Evolutionary conservation across 1,284 basidiomycete genomes (phyloP), one percentile per base, ranked within the genome.

Genomic region (Fistulina hepatica): DNA sequence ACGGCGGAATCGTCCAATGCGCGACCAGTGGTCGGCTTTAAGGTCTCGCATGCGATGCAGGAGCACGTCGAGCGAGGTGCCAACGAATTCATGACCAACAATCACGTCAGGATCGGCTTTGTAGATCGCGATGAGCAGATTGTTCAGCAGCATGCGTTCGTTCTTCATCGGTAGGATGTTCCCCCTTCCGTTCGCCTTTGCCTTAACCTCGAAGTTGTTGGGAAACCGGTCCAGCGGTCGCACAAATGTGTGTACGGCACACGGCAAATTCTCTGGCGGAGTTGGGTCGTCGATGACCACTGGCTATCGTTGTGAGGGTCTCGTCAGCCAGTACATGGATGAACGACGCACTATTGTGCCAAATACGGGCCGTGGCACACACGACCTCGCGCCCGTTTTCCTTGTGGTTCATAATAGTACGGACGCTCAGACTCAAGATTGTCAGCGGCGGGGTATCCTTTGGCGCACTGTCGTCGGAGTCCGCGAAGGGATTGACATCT

Each of bases 371-470:
- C 1, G 85, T 85, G 1, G 76, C 74, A 48, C 88, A 91, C 4
- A 98, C 84, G 31, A 99, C 67, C 61, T 99, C 95, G 19, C 88
- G 79, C 54, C 85, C 91, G 60, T 97, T 97, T 54, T 89, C 85
- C 41, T 79, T 76, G 58, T 95, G 89, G 56, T 98, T 97, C 40
- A 98, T 81, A 37, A 97, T 82, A 0, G 90, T 92, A n/a, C 93
- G 76, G 15, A 86, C 57, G 40, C 88, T 82, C 13, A 98, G 63
- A 49, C 88, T 93, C 75, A 92, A 83, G 31, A 97, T 73, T 0
- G 88, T 97, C 30, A 99, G 59, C 1, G 93, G 89, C 3, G 95
- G 95, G 15, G 73, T 71, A 21, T 91, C 92, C 50, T 76, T 81
- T 0, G 86, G 86, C 6, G 86, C 81, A 13, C 67, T 59, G 2